A percentile compares a stretch with the other conserved stretches of the same genome.
These are phyloP conservation scores for Podaxis sp. DNA, from an alignment of 768 basidiomycete genomes.

Conservation along the genomic window DNA sequence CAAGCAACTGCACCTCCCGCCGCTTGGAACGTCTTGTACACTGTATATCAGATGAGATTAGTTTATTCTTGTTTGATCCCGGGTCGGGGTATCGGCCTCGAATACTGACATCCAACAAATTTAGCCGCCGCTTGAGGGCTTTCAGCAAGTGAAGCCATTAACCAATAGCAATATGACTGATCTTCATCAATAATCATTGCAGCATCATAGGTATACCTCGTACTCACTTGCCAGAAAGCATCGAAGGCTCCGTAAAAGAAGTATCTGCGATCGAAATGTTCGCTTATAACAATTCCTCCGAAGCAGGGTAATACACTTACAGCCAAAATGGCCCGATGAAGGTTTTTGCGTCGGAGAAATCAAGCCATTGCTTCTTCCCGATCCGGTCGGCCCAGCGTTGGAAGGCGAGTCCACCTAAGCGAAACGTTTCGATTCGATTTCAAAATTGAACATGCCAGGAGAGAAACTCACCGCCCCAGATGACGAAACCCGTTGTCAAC, in stretches of 20 bases:
- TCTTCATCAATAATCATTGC: not conserved
- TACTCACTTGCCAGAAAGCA: conserved; percentile 28
- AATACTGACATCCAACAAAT: conserved; percentile 24
- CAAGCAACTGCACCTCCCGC: conserved; percentile 28
- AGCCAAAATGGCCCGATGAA: conserved; percentile 29
- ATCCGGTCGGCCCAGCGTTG: conserved; percentile 25
- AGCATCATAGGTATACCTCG: not conserved
- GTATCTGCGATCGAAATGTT: conserved; percentile 18
- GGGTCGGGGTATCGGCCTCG: not conserved
- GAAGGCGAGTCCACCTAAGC: conserved; percentile 25
- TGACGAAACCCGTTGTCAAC: conserved; percentile 24
- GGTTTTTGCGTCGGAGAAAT: conserved; percentile 20
- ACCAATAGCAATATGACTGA: conserved; percentile 28
- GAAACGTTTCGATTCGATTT: not conserved
- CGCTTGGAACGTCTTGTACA: conserved; percentile 30
- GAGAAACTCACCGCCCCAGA: conserved; percentile 23
- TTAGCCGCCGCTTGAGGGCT: conserved; percentile 26
- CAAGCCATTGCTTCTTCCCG: conserved; percentile 26
- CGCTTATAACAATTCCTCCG: not conserved
- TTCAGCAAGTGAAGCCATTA: conserved; percentile 27
- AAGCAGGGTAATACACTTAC: conserved; percentile 13
- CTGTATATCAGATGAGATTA: conserved; percentile 10
- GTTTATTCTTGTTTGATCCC: not conserved
- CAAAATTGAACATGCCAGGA: not conserved
- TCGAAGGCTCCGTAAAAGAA: conserved; percentile 30